A percentile compares a stretch with the other conserved stretches of the same genome.
Evolutionary conservation across 805 yeast species (phyloP).

Genomic region (Candida rishiriensis): DNA sequence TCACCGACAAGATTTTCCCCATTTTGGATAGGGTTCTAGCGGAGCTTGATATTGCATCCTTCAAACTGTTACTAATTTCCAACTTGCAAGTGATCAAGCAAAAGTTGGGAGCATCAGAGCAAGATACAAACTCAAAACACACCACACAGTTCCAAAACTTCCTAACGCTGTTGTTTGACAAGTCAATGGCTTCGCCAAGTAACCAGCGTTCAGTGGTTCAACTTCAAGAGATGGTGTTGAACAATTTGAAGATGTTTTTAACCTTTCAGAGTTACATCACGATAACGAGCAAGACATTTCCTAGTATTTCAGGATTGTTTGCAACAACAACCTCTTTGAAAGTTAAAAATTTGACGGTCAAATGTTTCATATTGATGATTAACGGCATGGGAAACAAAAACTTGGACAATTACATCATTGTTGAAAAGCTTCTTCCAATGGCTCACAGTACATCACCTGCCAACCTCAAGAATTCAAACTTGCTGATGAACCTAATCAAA

Average conservation of each 20-base stretch:
- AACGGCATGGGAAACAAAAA: constrained; percentile 38
- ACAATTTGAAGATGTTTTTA: constrained; percentile 23
- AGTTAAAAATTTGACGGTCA: constrained; percentile 66
- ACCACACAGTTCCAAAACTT: constrained; percentile 26
- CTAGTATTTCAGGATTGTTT: constrained; percentile 66
- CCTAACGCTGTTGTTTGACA: constrained; percentile 29
- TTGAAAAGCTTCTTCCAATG: constrained; percentile 79
- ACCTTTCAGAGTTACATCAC: constrained; percentile 42
- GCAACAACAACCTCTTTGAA: constrained; percentile 79
- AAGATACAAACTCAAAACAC: constrained; percentile 18
- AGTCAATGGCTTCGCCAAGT: constrained; percentile 20
- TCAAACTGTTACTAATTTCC: constrained; percentile 28
- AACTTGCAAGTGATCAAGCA: constrained; percentile 23
- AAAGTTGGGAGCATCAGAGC: constrained; percentile 26
- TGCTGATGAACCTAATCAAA: constrained; percentile 26
- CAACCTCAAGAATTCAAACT: constrained; percentile 27
- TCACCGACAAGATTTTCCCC: constrained; percentile 65
- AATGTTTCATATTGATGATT: constrained; percentile 54
- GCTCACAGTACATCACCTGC: constrained; percentile 37
- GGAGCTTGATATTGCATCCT: constrained; percentile 24
- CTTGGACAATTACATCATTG: constrained; percentile 65
- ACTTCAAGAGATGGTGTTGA: constrained; percentile 32
- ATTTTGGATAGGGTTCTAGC: constrained; percentile 27
- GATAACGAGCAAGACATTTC: constrained; percentile 71
- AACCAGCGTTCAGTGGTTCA: constrained; percentile 15